Evolutionary conservation across 192 early-diverging fungal species (phyloP).

Genomic region (Umbelopsis ramanniana): DNA sequence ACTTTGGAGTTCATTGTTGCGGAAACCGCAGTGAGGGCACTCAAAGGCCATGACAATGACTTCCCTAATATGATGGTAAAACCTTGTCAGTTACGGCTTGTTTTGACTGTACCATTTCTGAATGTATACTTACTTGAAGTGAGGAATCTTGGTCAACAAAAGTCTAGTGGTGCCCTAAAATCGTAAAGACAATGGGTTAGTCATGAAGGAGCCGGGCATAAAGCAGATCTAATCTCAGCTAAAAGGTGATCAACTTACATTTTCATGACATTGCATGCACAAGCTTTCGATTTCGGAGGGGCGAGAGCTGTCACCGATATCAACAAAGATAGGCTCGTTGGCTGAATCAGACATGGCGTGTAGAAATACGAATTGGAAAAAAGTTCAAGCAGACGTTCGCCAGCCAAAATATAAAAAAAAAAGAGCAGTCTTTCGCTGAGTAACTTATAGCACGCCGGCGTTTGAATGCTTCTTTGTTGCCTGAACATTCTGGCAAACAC

Average conservation of each 20-base stretch:
- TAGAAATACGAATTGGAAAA: neutral
- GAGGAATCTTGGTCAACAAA: conserved; percentile 88
- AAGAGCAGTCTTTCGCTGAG: neutral
- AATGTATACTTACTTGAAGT: conserved; percentile 79
- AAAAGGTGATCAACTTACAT: conserved; percentile 45
- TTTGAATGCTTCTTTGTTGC: no score
- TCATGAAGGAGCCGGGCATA: neutral
- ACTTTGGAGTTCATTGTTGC: conserved; percentile 90
- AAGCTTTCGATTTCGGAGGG: conserved; percentile 87
- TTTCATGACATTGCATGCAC: conserved; percentile 90
- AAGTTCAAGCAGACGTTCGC: neutral
- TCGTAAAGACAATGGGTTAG: neutral
- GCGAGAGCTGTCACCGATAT: conserved; percentile 65
- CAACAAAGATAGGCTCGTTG: conserved; percentile 63
- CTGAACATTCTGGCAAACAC: no score
- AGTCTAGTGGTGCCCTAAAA: conserved; percentile 80
- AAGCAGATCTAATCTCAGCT: neutral
- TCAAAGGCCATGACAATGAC: conserved; percentile 83
- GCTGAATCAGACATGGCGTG: conserved; percentile 29
- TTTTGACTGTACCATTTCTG: conserved; percentile 4
- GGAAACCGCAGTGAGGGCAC: conserved; percentile 86
- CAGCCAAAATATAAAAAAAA: neutral
- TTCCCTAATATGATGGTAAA: conserved; percentile 23
- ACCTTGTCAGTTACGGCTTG: no score
- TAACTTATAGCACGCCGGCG: no score